These are phyloP conservation scores for Candida ponderosae DNA, from an alignment of 805 yeast genomes.

Conservation along the genomic window DNA sequence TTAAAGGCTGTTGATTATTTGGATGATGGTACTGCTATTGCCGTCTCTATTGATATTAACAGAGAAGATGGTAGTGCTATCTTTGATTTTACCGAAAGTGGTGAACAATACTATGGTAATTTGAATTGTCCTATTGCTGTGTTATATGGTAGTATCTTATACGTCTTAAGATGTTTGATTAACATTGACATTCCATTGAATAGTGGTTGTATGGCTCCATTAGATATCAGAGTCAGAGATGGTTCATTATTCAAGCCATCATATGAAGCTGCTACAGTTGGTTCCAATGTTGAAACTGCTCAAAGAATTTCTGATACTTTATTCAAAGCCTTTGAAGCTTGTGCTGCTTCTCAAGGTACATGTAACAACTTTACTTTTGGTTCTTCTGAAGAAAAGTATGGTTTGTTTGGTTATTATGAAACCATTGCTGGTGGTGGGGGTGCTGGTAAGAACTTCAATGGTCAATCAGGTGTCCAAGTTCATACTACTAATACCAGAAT, in stretches of 20 bases:
- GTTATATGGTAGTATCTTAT: slow-evolving; percentile 38
- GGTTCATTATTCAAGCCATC: slow-evolving; percentile 25
- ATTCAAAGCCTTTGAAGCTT: slow-evolving; percentile 39
- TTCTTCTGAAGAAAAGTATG: slow-evolving; percentile 30
- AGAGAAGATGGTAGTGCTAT: slow-evolving; percentile 25
- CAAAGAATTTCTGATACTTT: slow-evolving; percentile 44
- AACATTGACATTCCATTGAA: slow-evolving; percentile 43
- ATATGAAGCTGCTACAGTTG: slow-evolving; percentile 35
- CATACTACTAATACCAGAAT: slow-evolving; percentile 42
- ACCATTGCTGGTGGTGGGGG: slow-evolving; percentile 45
- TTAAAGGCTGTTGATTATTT: slow-evolving; percentile 34
- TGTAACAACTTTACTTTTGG: slow-evolving; percentile 48
- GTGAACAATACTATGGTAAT: slow-evolving; percentile 38
- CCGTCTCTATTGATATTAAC: slow-evolving; percentile 28
- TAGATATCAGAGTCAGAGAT: slow-evolving; percentile 19
- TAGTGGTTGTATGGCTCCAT: slow-evolving; percentile 40
- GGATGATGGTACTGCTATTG: slow-evolving; percentile 45
- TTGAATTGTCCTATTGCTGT: slow-evolving; percentile 45
- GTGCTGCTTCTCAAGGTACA: slow-evolving; percentile 47
- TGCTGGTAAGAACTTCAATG: slow-evolving; percentile 59
- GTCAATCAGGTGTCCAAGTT: slow-evolving; percentile 33
- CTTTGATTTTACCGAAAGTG: slow-evolving; percentile 41
- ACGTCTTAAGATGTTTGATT: slow-evolving; percentile 38
- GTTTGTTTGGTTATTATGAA: slow-evolving; percentile 40
- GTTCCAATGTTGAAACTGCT: slow-evolving; percentile 46